These are phyloP conservation scores for Parafenestella ontariensis DNA, from an alignment of 2,329 filamentous ascomycete species.

Conservation along the genomic window DNA sequence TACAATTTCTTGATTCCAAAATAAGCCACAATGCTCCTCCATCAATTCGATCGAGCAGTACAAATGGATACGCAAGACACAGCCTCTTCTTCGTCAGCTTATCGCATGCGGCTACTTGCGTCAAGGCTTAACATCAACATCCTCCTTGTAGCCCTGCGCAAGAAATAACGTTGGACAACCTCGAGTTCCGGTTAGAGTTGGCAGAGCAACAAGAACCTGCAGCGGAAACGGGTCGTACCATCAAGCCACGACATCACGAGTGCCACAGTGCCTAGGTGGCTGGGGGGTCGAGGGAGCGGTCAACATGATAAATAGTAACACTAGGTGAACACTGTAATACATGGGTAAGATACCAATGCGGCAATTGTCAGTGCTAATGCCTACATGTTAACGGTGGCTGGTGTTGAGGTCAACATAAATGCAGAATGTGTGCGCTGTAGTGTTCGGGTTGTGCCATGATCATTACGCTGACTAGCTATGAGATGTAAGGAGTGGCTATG, in stretches of 20 bases:
- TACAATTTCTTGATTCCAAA: neutral
- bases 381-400: neutral
- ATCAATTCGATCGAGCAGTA: neutral
- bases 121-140: no score
- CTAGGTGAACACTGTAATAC: neutral
- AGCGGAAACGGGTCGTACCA: neutral
- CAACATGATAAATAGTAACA: neutral
- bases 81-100: neutral
- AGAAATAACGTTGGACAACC: no score
- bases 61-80: neutral
- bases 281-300: neutral
- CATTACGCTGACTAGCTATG: neutral
- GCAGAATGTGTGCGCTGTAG: neutral
- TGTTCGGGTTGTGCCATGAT: neutral
- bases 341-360: neutral
- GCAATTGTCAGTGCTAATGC: neutral
- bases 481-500: neutral
- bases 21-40: neutral
- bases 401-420: neutral
- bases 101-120: neutral
- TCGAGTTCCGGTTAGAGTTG: neutral
- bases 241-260: neutral
- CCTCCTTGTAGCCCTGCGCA: no score
- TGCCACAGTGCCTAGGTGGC: neutral
- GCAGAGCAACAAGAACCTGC: neutral